phyloP scores from a whole-genome alignment of 2,329 filamentous ascomycete genomes.

The Paraconiothyrium brasiliense region DNA sequence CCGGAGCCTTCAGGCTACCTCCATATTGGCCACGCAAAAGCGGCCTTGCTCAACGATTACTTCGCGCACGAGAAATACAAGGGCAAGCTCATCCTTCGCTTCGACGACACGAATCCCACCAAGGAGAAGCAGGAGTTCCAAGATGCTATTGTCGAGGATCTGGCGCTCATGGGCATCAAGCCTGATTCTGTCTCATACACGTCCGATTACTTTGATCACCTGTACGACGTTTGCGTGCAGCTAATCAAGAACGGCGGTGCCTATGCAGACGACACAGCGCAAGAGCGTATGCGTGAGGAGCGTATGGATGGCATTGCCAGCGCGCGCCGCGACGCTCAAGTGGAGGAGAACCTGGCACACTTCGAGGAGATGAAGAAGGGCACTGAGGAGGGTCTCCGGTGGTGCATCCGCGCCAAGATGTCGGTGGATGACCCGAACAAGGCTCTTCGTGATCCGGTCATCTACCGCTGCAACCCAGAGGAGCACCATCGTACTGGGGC shows the following conservation, averaged over 20 bases:
- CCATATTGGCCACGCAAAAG: slow-evolving; percentile 96
- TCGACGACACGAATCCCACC: slow-evolving; percentile 96
- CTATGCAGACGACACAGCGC: slow-evolving; percentile 93
- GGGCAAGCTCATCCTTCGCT: slow-evolving; percentile 87
- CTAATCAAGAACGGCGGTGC: slow-evolving; percentile 88
- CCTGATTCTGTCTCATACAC: slow-evolving; percentile 89
- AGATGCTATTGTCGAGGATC: slow-evolving; percentile 91
- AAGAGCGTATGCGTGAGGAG: slow-evolving; percentile 86
- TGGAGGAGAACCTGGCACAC: slow-evolving; percentile 85
- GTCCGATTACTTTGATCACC: slow-evolving; percentile 92
- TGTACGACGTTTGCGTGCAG: slow-evolving; percentile 84
- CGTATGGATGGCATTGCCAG: slow-evolving; percentile 85
- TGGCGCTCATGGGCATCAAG: slow-evolving; percentile 89
- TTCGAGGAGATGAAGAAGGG: slow-evolving; percentile 95
- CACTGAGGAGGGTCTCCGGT: slow-evolving; percentile 77
- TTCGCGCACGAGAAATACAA: slow-evolving; percentile 94
- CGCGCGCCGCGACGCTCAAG: slow-evolving; percentile 76
- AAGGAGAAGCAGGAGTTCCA: slow-evolving; percentile 98
- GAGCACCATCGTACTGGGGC: slow-evolving; percentile 80
- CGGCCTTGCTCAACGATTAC: slow-evolving; percentile 92
- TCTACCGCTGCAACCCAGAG: slow-evolving; percentile 88
- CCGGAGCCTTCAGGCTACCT: slow-evolving; percentile 96
- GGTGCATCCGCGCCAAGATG: slow-evolving; percentile 96
- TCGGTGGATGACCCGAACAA: slow-evolving; percentile 93
- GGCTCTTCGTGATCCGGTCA: slow-evolving; percentile 94